Base-by-base conservation (phyloP, 1,284 basidiomycete species). In the Pulchroboletus neoregius region DNA sequence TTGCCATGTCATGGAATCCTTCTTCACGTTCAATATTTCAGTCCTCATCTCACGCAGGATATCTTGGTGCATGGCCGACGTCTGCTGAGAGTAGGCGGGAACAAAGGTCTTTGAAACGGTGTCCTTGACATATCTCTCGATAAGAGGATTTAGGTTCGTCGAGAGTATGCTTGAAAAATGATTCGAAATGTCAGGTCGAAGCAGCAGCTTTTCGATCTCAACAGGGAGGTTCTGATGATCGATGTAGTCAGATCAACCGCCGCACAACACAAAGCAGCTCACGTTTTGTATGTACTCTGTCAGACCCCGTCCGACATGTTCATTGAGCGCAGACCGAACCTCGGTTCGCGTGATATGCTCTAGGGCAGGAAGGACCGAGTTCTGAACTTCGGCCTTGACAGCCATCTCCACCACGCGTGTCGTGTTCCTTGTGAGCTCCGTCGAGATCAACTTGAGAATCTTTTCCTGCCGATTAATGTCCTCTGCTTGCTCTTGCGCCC, bases 381-480 rank as follows among this genome's bases (percentile, higher is more conserved):
- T 82, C 61, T 86, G 84, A 11, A 91, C 82, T 64, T 91, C 87
- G 43, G 71, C 73, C 70, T 87, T 89, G 57, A 92, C 84, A 8
- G 88, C 87, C 71, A 82, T 76, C 68, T 91, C 88, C 35, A 92
- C 87, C 33, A 91, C 85, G 10, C 85, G 78, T 6, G 86, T 87
- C 6, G 88, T 91, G 58, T 91, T 91, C 69, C 82, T 81, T 6
- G 85, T 90, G 44, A 91, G 71, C 63, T 91, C 87, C 2, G 78
- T 87, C 13, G 87, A 90, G 55, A 91, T 90, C 35, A 91, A 71
- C 68, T 90, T 90, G 58, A 91, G 70, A 51, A 91, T 86, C 66
- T 85, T 89, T 68, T 92, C 89, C 66, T 92, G 88, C 16, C 89
- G 79, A 31, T 79, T 72, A 51, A 88, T 85, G 59, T 91, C 88